These are phyloP conservation scores for Microcyclospora tardicrescens DNA, from an alignment of 2,329 filamentous ascomycete species.

Conservation along the genomic window DNA sequence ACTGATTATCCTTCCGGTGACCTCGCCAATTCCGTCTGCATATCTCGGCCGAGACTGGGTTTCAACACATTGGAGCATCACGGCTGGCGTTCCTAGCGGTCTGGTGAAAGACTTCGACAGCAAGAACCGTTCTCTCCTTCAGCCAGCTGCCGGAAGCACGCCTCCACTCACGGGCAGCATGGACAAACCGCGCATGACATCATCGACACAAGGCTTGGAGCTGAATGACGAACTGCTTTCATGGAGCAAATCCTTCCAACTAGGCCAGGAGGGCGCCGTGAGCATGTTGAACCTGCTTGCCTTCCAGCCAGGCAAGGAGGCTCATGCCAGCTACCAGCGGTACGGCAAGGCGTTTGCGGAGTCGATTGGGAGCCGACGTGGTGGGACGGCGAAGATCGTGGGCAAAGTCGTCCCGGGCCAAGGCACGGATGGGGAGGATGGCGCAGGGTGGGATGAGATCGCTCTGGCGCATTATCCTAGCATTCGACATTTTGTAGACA, in stretches of 20 bases:
- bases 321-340: slow-evolving; percentile 40
- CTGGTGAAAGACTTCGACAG: slow-evolving; percentile 23
- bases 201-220: slow-evolving; percentile 39
- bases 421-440: slow-evolving; percentile 13
- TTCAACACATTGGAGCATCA: slow-evolving; percentile 19
- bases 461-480: slow-evolving; percentile 53
- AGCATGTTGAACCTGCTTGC: slow-evolving; percentile 53
- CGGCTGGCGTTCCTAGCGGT: slow-evolving; percentile 32
- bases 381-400: slow-evolving; percentile 49
- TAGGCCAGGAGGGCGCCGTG: slow-evolving; percentile 32
- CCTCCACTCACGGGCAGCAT: slow-evolving; percentile 25
- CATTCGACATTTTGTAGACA: slow-evolving; percentile 48
- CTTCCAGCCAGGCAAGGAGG: slow-evolving; percentile 37
- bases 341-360: slow-evolving; percentile 44
- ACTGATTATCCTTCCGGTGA: slow-evolving; percentile 31
- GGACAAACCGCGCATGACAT: slow-evolving; percentile 20
- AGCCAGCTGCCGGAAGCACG: slow-evolving; percentile 17
- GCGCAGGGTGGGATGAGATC: slow-evolving; percentile 46
- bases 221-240: slow-evolving; percentile 36
- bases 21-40: slow-evolving; percentile 11
- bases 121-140: slow-evolving; percentile 28
- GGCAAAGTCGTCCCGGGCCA: slow-evolving; percentile 39
- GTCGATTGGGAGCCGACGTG: slow-evolving; percentile 38
- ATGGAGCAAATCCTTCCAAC: slow-evolving; percentile 35
- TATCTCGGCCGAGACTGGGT: slow-evolving; percentile 16